Evolutionary conservation across 495 filamentous ascomycete genomes (phyloP).

Genomic region (Tuber calosporum): DNA sequence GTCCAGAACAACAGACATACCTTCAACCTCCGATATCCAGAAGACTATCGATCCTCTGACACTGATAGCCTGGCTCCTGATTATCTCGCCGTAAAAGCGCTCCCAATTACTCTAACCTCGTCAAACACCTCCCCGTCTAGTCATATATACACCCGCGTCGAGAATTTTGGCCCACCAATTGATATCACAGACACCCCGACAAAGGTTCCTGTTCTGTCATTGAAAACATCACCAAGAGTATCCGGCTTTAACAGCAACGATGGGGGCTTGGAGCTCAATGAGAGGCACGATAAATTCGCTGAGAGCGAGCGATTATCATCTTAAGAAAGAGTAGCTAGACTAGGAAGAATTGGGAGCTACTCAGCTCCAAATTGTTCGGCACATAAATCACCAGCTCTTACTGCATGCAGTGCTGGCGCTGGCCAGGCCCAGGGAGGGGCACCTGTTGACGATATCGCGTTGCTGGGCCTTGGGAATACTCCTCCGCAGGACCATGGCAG

Average conservation of each 20-base stretch:
- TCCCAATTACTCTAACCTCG: conserved; percentile 22
- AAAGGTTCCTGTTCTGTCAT: conserved; percentile 3
- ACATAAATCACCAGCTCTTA: conserved; percentile 27
- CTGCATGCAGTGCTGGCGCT: conserved; percentile 22
- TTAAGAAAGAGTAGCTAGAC: conserved; percentile 25
- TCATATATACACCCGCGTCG: conserved; percentile 12
- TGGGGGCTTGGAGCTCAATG: conserved; percentile 27
- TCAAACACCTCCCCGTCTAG: conserved; percentile 10
- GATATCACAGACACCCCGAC: conserved; percentile 9
- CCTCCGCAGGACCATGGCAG: conserved; percentile 9
- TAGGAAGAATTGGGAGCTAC: conserved; percentile 32
- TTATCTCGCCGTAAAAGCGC: conserved; percentile 5
- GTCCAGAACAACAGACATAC: conserved; percentile 27
- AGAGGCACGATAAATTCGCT: conserved; percentile 26
- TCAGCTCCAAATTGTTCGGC: conserved; percentile 37
- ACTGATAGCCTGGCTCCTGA: not conserved
- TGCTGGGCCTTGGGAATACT: conserved; percentile 38
- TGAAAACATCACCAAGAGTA: conserved; percentile 18
- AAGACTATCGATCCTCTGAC: not conserved
- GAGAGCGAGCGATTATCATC: conserved; percentile 18
- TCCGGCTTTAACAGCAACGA: conserved; percentile 18
- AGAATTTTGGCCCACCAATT: conserved; percentile 19
- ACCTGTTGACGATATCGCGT: conserved; percentile 43
- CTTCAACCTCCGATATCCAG: conserved; percentile 26
- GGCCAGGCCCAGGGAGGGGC: conserved; percentile 25